These are phyloP conservation scores for Panus rudis DNA, from an alignment of 768 basidiomycete genomes.

Conservation along the genomic window DNA sequence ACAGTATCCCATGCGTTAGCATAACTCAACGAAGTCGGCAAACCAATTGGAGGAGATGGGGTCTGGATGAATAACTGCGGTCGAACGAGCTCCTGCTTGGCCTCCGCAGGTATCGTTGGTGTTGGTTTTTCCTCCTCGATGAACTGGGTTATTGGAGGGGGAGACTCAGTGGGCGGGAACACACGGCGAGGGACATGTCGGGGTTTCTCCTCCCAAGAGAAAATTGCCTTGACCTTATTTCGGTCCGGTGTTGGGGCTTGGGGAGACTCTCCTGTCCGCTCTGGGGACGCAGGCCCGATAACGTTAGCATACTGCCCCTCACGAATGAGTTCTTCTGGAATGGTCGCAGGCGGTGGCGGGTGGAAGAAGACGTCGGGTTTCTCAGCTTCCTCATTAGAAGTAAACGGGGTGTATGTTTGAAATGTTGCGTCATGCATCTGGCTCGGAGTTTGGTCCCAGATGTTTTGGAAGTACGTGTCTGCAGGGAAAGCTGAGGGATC, in stretches of 20 bases:
- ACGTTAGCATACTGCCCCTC: constrained; percentile 73
- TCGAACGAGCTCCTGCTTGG: constrained; percentile 8
- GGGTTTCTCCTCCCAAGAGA: constrained; percentile 91
- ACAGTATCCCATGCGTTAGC: constrained; percentile 82
- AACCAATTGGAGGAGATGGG: constrained; percentile 34
- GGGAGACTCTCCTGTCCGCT: constrained; percentile 19
- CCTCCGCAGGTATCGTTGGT: constrained; percentile 11
- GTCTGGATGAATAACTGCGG: constrained; percentile 13
- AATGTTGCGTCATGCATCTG: constrained; percentile 31
- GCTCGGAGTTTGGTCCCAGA: constrained; percentile 68
- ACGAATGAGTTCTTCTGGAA: constrained; percentile 58
- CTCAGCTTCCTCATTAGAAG: constrained; percentile 33
- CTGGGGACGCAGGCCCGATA: constrained; percentile 37
- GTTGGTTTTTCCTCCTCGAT: constrained; percentile 17
- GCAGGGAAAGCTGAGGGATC: constrained; percentile 55
- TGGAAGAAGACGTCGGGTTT: constrained; percentile 44
- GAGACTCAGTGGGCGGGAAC: constrained; percentile 62
- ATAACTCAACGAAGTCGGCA: constrained; percentile 56
- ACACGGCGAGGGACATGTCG: constrained; percentile 61
- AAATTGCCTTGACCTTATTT: constrained; percentile 66
- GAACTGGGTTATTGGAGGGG: constrained; percentile 31
- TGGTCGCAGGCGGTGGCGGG: constrained; percentile 50
- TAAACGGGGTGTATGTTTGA: constrained; percentile 23
- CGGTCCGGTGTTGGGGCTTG: constrained; percentile 58
- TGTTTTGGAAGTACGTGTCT: constrained; percentile 75